Conservation (phyloP, 345 rosid species). For the Dipteronia sinensis region DNA sequence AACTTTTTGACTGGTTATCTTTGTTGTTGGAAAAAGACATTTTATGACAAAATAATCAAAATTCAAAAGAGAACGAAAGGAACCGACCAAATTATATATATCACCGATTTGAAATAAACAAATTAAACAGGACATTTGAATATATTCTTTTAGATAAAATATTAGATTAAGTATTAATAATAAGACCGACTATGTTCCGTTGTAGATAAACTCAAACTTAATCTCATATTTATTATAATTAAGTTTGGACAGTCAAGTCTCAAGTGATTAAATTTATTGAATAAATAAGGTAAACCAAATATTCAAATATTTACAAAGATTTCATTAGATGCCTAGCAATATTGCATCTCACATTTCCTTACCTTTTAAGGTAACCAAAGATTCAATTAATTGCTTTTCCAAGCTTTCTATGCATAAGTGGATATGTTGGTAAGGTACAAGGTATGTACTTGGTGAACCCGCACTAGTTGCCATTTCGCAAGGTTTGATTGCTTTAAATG, state of each 20-base stretch:
- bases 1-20: no score
- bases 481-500: neutral
- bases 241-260: neutral
- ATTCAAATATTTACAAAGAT: neutral
- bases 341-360: neutral
- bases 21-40: no score
- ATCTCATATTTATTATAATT: neutral
- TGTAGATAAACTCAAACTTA: neutral
- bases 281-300: neutral
- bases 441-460: neutral
- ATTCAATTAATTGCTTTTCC: neutral
- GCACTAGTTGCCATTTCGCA: neutral
- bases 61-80: neutral
- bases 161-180: neutral
- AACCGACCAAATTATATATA: conserved; percentile 2
- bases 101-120: no score
- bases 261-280: neutral
- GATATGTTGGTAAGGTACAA: neutral
- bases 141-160: no score
- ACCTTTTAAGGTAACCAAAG: neutral
- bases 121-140: no score
- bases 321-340: neutral
- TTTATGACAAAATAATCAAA: neutral
- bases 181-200: neutral
- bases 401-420: no score